These are phyloP conservation scores for Talaromyces sp. DNA, from an alignment of 2,329 filamentous ascomycete species.

Conservation along the genomic window DNA sequence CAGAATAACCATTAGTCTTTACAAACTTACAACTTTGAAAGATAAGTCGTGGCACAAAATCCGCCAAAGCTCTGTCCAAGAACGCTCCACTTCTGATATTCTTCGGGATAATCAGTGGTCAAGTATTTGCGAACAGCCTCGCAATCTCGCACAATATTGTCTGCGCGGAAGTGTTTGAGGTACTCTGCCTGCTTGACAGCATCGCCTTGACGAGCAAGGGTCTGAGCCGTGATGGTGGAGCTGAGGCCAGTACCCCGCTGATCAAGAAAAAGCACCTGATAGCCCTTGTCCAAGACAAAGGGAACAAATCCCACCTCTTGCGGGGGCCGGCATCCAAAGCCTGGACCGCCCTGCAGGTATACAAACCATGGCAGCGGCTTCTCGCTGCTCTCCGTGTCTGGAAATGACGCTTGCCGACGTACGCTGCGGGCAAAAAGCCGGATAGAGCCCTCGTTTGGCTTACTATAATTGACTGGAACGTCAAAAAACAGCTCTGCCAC, in stretches of 20 bases:
- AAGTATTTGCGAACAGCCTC: slow-evolving; percentile 77
- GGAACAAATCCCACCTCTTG: slow-evolving; percentile 69
- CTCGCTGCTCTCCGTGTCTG: slow-evolving; percentile 38
- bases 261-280: slow-evolving; percentile 80
- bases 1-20: not conserved
- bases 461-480: slow-evolving; percentile 73
- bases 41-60: slow-evolving; percentile 77
- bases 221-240: slow-evolving; percentile 69
- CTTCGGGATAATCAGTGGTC: slow-evolving; percentile 61
- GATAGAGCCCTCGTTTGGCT: slow-evolving; percentile 56
- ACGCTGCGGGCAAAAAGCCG: slow-evolving; percentile 74
- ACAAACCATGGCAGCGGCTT: slow-evolving; percentile 56
- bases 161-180: slow-evolving; percentile 77
- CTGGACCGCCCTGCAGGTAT: slow-evolving; percentile 82
- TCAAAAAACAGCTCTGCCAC: slow-evolving; percentile 82
- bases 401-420: slow-evolving; percentile 52
- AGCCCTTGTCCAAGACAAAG: slow-evolving; percentile 68
- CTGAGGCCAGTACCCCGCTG: slow-evolving; percentile 86
- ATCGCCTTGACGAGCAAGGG: slow-evolving; percentile 60
- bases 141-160: slow-evolving; percentile 83
- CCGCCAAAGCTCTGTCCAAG: slow-evolving; percentile 92
- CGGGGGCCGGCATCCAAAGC: slow-evolving; percentile 68
- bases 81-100: slow-evolving; percentile 74
- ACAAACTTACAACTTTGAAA: slow-evolving; percentile 60
- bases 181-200: slow-evolving; percentile 69